These are phyloP conservation scores for Zychaea mexicana DNA, from an alignment of 371 early-diverging fungal genomes.

Conservation along the genomic window DNA sequence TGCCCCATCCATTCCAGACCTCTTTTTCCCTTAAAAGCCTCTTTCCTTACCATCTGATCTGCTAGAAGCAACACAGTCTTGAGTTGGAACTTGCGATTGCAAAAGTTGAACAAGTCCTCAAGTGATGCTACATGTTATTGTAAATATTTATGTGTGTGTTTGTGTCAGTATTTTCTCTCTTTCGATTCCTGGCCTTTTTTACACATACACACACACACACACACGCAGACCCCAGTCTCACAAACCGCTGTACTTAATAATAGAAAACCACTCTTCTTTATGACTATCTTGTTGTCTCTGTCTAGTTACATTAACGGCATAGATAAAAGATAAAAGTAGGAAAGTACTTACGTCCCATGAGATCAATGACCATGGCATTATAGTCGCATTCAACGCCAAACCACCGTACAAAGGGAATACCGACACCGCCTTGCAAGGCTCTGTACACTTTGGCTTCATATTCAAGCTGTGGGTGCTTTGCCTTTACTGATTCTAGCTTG, in stretches of 20 bases:
- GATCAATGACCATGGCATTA: slow-evolving; percentile 98
- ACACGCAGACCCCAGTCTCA: no score
- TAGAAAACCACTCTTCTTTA: no score
- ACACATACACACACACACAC: no score
- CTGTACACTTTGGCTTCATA: slow-evolving; percentile 97
- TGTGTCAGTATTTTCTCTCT: no score
- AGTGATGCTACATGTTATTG: slow-evolving; percentile 68
- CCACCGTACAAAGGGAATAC: slow-evolving; percentile 95
- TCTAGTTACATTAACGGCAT: neutral
- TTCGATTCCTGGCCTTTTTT: no score
- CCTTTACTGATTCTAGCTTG: slow-evolving; percentile 92
- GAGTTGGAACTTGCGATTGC: slow-evolving; percentile 96
- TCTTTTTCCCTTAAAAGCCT: neutral
- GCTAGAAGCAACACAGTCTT: slow-evolving; percentile 98
- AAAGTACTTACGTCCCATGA: slow-evolving; percentile 83
- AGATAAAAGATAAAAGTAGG: neutral
- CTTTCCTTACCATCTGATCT: slow-evolving; percentile 89
- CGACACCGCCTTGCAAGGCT: slow-evolving; percentile 92
- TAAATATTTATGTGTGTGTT: no score
- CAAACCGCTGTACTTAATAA: no score
- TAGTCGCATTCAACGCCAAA: slow-evolving; percentile 94
- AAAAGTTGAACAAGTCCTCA: slow-evolving; percentile 99
- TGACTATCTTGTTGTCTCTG: no score
- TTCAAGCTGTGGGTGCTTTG: slow-evolving; percentile 96
- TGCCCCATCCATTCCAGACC: neutral